Evolutionary conservation across 768 basidiomycete species (phyloP).

Genomic region (Lentinula edodes): DNA sequence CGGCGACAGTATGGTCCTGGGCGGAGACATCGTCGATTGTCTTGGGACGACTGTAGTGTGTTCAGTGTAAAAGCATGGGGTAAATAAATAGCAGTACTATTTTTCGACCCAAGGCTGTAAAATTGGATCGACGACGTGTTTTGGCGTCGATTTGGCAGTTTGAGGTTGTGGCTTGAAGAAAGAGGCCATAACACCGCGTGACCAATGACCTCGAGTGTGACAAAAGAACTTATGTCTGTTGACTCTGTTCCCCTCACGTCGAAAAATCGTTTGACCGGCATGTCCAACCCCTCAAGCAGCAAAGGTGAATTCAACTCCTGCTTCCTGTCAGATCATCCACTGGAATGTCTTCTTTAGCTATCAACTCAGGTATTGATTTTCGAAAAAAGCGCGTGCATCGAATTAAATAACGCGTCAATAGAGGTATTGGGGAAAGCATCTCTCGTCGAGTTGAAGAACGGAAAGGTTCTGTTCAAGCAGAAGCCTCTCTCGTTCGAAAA

Average conservation of each 20-base stretch:
- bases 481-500: constrained; percentile 72
- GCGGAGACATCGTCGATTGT: constrained; percentile 98
- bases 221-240: background rate
- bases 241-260: constrained; percentile 16
- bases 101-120: constrained; percentile 98
- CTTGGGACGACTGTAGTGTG: constrained; percentile 72
- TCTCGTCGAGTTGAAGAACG: constrained; percentile 67
- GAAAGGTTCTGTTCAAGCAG: constrained; percentile 72
- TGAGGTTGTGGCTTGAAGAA: constrained; percentile 55
- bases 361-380: constrained; percentile 3
- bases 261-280: constrained; percentile 25
- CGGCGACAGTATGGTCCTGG: constrained; percentile 93
- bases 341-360: constrained; percentile 1
- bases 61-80: background rate
- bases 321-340: background rate
- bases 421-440: constrained; percentile 34
- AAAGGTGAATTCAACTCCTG: constrained; percentile 23
- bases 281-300: constrained; percentile 29
- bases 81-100: constrained; percentile 60
- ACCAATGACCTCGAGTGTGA: background rate
- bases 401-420: constrained; percentile 24
- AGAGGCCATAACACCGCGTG: constrained; percentile 38
- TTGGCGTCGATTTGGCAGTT: constrained; percentile 32
- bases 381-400: constrained; percentile 2
- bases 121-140: constrained; percentile 47